Evolutionary conservation across 768 basidiomycete species (phyloP).

Genomic region (Cystofilobasidium bisporidii): DNA sequence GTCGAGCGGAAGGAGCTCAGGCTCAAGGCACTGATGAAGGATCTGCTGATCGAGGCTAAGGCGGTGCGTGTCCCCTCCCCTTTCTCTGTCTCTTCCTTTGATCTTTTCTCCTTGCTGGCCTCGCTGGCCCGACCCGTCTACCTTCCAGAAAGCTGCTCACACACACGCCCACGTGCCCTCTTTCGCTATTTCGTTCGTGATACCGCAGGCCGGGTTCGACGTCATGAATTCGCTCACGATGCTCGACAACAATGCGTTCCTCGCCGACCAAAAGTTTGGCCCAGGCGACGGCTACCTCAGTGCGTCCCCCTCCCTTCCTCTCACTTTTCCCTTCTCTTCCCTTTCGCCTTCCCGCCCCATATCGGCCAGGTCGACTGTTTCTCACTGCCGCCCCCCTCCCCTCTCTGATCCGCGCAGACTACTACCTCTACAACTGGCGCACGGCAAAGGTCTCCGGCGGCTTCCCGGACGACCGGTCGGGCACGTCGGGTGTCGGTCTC

Average conservation of each 20-base stretch:
- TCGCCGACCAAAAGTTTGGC: slow-evolving; percentile 89
- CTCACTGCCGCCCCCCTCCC: background rate
- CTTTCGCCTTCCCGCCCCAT: slow-evolving; percentile 10
- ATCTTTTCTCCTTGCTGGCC: background rate
- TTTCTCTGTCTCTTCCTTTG: too few species aligned
- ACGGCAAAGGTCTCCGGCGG: slow-evolving; percentile 67
- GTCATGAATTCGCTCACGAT: slow-evolving; percentile 91
- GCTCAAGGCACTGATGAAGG: slow-evolving; percentile 60
- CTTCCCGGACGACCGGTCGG: slow-evolving; percentile 40
- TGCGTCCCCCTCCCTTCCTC: background rate
- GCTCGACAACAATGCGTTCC: slow-evolving; percentile 81
- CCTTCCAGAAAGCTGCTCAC: too few species aligned
- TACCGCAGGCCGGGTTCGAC: slow-evolving; percentile 70
- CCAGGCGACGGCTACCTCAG: slow-evolving; percentile 71
- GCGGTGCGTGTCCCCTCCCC: too few species aligned
- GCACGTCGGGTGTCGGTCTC: slow-evolving; percentile 51
- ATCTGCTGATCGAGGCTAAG: slow-evolving; percentile 71
- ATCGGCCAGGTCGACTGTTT: slow-evolving; percentile 30
- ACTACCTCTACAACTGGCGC: slow-evolving; percentile 73
- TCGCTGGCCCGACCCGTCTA: background rate
- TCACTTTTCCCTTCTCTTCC: slow-evolving; percentile 9
- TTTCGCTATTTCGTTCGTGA: background rate
- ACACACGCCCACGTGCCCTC: too few species aligned
- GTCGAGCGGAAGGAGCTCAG: slow-evolving; percentile 57
- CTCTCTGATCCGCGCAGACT: slow-evolving; percentile 49